phyloP scores from a whole-genome alignment of 495 filamentous ascomycete species.

The Podospora pseudocomata region DNA sequence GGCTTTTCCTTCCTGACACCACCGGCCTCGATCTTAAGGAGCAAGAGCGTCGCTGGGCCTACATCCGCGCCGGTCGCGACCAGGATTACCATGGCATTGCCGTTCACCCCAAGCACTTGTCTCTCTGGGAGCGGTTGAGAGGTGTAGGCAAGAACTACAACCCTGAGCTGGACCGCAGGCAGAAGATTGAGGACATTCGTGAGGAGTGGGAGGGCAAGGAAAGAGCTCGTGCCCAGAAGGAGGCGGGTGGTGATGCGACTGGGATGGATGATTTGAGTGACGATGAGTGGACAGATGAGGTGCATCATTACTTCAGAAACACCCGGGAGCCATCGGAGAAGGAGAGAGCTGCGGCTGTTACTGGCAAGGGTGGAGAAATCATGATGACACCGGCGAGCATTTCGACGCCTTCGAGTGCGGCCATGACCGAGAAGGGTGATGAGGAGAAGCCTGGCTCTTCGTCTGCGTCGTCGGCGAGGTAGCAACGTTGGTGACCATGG shows the following conservation, averaged over 20 bases:
- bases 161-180: constrained; percentile 69
- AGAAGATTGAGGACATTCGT: constrained; percentile 74
- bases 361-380: background rate
- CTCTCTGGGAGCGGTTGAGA: constrained; percentile 69
- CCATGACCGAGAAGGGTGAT: constrained; percentile 1
- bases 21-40: constrained; percentile 92
- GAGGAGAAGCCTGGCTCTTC: background rate
- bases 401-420: background rate
- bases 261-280: constrained; percentile 32
- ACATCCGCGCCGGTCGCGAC: constrained; percentile 68
- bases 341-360: background rate
- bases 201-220: constrained; percentile 43
- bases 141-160: constrained; percentile 74
- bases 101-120: constrained; percentile 80
- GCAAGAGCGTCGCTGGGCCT: constrained; percentile 84
- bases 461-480: background rate
- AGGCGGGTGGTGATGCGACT: constrained; percentile 25
- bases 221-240: constrained; percentile 23
- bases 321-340: constrained; percentile 2
- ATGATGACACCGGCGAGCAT: background rate
- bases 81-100: constrained; percentile 85
- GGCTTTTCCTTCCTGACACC: constrained; percentile 82
- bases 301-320: constrained; percentile 42
- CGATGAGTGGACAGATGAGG: constrained; percentile 40
- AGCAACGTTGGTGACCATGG: background rate